Evolutionary conservation across 2,329 filamentous ascomycete genomes (phyloP).

Genomic region (Sodiomyces alkalinus): DNA sequence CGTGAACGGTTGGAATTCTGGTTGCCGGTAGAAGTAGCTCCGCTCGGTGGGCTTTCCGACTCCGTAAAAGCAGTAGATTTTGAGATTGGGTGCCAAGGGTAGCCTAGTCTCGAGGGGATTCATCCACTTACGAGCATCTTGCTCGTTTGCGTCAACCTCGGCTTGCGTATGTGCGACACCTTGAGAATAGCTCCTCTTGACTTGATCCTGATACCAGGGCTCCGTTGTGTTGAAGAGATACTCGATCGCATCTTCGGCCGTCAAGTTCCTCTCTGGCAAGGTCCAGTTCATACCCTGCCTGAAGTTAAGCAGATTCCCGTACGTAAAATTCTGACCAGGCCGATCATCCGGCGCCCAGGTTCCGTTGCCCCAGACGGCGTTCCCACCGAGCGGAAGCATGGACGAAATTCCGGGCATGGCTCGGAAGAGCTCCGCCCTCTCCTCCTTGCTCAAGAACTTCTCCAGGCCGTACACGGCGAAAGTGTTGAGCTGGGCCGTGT

Average conservation of each 20-base stretch:
- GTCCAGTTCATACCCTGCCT: slow-evolving; percentile 48
- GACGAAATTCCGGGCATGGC: slow-evolving; percentile 94
- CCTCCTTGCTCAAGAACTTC: slow-evolving; percentile 81
- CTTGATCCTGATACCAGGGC: slow-evolving; percentile 66
- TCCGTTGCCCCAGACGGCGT: slow-evolving; percentile 85
- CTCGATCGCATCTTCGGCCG: slow-evolving; percentile 57
- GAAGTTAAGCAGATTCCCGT: slow-evolving; percentile 77
- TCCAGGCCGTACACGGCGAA: slow-evolving; percentile 95
- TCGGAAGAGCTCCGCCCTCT: slow-evolving; percentile 85
- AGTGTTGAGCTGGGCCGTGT: slow-evolving; percentile 89
- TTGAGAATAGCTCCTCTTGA: slow-evolving; percentile 67
- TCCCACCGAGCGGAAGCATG: slow-evolving; percentile 90
- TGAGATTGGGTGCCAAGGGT: slow-evolving; percentile 74
- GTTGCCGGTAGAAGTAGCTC: slow-evolving; percentile 71
- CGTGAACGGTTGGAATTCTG: slow-evolving; percentile 48
- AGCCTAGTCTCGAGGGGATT: slow-evolving; percentile 85
- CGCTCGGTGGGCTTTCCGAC: slow-evolving; percentile 89
- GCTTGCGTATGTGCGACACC: slow-evolving; percentile 67
- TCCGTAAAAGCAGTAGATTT: slow-evolving; percentile 96
- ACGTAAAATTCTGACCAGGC: slow-evolving; percentile 57
- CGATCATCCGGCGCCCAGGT: slow-evolving; percentile 79
- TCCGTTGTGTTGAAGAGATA: slow-evolving; percentile 71
- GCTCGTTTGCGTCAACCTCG: slow-evolving; percentile 71
- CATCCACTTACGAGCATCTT: slow-evolving; percentile 73
- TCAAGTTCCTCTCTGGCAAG: slow-evolving; percentile 59